phyloP scores from a whole-genome alignment of 345 rosid species.

The Streptanthus diversifolius region DNA sequence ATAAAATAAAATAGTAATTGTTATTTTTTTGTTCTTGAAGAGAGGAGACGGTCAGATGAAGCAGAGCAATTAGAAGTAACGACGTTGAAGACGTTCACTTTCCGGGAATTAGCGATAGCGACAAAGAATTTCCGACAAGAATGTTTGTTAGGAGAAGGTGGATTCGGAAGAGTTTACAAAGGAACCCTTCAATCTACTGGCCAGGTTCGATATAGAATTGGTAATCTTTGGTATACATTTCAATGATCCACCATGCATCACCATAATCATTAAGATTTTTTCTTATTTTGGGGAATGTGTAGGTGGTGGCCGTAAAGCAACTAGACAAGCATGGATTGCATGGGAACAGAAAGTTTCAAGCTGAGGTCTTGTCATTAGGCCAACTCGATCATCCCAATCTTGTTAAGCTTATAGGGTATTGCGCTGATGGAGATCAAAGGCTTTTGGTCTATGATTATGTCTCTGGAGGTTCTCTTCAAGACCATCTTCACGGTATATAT shows the following conservation, averaged over 20 bases:
- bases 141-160: slow-evolving; percentile 74
- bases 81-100: slow-evolving; percentile 34
- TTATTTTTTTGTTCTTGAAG: background rate
- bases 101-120: slow-evolving; percentile 70
- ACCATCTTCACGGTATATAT: slow-evolving; percentile 51
- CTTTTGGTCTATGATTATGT: slow-evolving; percentile 55
- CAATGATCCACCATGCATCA: background rate
- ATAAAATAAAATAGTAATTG: too few species aligned
- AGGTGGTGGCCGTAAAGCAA: slow-evolving; percentile 72
- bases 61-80: slow-evolving; percentile 7
- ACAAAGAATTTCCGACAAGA: slow-evolving; percentile 74
- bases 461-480: slow-evolving; percentile 47
- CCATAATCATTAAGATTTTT: background rate
- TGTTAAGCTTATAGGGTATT: slow-evolving; percentile 54
- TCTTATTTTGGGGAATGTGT: background rate
- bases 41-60: slow-evolving; percentile 2
- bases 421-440: slow-evolving; percentile 77
- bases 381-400: slow-evolving; percentile 51
- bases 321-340: slow-evolving; percentile 59
- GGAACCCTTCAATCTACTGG: slow-evolving; percentile 57
- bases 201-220: slow-evolving; percentile 37
- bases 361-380: slow-evolving; percentile 46
- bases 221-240: background rate
- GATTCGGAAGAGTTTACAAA: slow-evolving; percentile 72
- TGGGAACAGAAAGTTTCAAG: slow-evolving; percentile 57